Base-by-base conservation (phyloP, 352 stramenopile genomes). In the Phytophthora podocarpi region DNA sequence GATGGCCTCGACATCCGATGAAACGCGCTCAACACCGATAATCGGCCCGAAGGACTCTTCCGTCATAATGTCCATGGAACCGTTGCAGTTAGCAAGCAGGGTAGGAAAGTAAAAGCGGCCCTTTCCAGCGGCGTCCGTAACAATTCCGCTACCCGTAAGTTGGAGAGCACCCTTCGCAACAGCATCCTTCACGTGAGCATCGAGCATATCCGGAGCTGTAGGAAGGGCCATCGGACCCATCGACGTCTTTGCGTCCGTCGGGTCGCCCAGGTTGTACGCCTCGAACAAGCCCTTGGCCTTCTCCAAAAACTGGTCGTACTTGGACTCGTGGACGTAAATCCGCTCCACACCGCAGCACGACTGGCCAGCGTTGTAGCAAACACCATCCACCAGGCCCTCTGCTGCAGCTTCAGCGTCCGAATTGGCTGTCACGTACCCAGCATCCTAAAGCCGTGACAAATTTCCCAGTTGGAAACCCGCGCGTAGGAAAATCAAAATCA, bases 21-120 rank as follows among this genome's bases (percentile, higher is more conserved):
- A 69, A 10, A 96, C 85, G 36, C 77, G 74, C 64, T 91, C 70
- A 20, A 96, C 72, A 32, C 78, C 81, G 5, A 96, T 67, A 39
- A 96, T 90, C 24, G 87, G 87, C 12, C 87, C 87, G 58, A 96
- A 95, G 4, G 81, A 92, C 59, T 96, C 87, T 36, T 95, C 82
- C 30, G 64, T 64, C 82, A 95, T 93, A 70, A 93, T 86, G 47
- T 74, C 43, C 85, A 93, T 93, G 40, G 74, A 79, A 32, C 73
- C 72, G 48, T 84, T 74, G 64, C 76, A 89, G 57, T 86, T 72
- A 13, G 63, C 80, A 26, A 96, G 71, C 8, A 95, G 65, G 13
- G 85, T 94, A 23, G 87, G 87, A 41, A 78, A 80, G 63, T 86
- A 96, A 57, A 95, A 91, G 41, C 85, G 84, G 13, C 82, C 82